Evolutionary conservation across 192 early-diverging fungal genomes (phyloP).

Genomic region (Lobulomyces angularis): DNA sequence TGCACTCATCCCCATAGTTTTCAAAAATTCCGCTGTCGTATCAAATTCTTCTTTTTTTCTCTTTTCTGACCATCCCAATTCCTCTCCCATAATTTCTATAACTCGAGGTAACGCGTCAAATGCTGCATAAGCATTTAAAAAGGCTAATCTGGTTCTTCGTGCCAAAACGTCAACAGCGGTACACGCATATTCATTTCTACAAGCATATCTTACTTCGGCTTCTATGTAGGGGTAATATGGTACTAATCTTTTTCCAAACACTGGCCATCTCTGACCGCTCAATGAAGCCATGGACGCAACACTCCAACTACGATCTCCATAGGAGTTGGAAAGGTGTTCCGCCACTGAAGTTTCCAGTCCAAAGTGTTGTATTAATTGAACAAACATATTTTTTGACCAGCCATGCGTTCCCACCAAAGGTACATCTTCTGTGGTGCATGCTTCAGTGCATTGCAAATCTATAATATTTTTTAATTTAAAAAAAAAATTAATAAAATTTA

Average conservation of each 20-base stretch:
- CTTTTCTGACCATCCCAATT: slow-evolving; percentile 63
- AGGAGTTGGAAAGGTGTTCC: slow-evolving; percentile 76
- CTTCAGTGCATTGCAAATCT: slow-evolving; percentile 49
- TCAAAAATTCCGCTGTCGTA: slow-evolving; percentile 63
- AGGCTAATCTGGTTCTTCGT: slow-evolving; percentile 79
- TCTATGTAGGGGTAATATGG: slow-evolving; percentile 85
- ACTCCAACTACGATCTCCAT: slow-evolving; percentile 90
- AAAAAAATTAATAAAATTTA: too few relatives aligned
- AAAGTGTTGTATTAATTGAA: slow-evolving; percentile 90
- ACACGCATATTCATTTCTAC: slow-evolving; percentile 81
- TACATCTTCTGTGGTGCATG: slow-evolving; percentile 63
- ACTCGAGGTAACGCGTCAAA: slow-evolving; percentile 73
- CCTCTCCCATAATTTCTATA: slow-evolving; percentile 81
- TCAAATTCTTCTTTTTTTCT: slow-evolving; percentile 58
- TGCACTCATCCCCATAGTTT: slow-evolving; percentile 81
- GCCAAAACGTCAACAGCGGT: slow-evolving; percentile 90
- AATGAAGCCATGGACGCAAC: slow-evolving; percentile 72
- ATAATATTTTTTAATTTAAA: too few relatives aligned
- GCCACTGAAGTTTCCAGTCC: slow-evolving; percentile 87
- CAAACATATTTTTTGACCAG: slow-evolving; percentile 87
- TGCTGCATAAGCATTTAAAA: slow-evolving; percentile 86
- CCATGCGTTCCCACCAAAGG: slow-evolving; percentile 74
- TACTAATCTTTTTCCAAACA: slow-evolving; percentile 65
- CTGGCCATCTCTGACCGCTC: slow-evolving; percentile 60
- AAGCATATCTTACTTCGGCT: slow-evolving; percentile 85